phyloP scores from a whole-genome alignment of 169 alveolate genomes.

The Plasmodium coatneyi region DNA sequence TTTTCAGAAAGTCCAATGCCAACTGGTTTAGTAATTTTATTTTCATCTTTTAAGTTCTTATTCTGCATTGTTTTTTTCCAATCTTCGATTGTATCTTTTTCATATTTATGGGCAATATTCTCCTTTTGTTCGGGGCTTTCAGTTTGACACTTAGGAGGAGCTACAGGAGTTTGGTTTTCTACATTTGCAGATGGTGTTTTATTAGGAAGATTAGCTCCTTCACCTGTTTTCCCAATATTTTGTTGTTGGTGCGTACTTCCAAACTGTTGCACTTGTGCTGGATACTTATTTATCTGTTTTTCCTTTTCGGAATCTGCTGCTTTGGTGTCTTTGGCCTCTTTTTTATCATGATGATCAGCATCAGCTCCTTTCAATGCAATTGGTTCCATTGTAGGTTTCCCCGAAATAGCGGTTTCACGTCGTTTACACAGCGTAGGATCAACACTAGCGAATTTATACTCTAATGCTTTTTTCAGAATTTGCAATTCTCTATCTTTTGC shows the following conservation, averaged over 20 bases:
- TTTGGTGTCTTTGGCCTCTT: background rate
- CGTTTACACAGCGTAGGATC: background rate
- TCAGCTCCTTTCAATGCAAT: background rate
- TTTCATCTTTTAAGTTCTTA: background rate
- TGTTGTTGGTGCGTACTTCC: background rate
- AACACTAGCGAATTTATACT: background rate
- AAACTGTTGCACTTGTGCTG: background rate
- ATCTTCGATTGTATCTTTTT: background rate
- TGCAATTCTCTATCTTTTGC: slow-evolving; percentile 8
- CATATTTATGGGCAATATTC: background rate
- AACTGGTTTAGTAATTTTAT: background rate
- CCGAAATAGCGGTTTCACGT: background rate
- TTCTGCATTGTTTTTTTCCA: background rate
- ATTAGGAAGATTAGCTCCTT: background rate
- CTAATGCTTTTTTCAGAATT: background rate
- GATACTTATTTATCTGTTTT: background rate
- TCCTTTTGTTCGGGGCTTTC: background rate
- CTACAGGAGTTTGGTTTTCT: background rate
- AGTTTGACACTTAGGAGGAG: background rate
- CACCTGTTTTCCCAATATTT: background rate
- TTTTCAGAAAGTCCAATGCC: background rate
- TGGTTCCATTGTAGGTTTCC: background rate
- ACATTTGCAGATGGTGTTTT: background rate
- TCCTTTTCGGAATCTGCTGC: background rate
- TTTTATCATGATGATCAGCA: background rate